Conservation (phyloP, 257 asterid genomes). For the Solanum virginianum region DNA sequence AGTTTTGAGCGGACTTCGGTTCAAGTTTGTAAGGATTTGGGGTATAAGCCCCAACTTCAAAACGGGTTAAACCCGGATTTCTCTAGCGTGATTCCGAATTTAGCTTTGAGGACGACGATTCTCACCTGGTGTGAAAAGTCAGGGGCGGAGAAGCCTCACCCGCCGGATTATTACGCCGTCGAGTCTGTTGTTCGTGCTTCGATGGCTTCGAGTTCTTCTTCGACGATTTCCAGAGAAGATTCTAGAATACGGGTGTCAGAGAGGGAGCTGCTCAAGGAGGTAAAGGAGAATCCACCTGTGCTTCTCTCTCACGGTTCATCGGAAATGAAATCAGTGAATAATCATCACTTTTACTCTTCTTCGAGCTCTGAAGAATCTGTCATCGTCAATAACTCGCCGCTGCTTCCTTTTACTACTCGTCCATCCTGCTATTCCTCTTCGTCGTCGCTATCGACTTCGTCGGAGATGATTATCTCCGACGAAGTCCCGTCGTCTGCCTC, state of each 20-base stretch:
- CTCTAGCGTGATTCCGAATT: conserved; percentile 53
- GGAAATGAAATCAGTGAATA: conserved; percentile 29
- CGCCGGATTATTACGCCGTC: conserved; percentile 35
- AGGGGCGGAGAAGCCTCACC: conserved; percentile 35
- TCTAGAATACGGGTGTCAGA: conserved; percentile 28
- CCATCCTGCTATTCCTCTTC: conserved; percentile 65
- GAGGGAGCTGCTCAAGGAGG: conserved; percentile 33
- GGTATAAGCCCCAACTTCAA: conserved; percentile 43
- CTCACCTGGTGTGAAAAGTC: conserved; percentile 51
- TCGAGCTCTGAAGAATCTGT: conserved; percentile 91
- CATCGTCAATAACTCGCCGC: conserved; percentile 54
- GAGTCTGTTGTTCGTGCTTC: conserved; percentile 29
- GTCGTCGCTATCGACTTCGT: conserved; percentile 63
- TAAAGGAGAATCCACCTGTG: conserved; percentile 32
- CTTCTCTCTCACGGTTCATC: conserved; percentile 39
- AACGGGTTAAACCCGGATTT: conserved; percentile 63
- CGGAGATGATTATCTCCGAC: conserved; percentile 31
- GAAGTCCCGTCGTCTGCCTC: conserved; percentile 17
- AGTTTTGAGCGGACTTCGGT: conserved; percentile 64
- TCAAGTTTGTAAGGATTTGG: conserved; percentile 43
- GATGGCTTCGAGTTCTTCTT: conserved; percentile 1
- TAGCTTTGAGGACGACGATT: conserved; percentile 57
- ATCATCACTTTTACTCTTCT: conserved; percentile 18
- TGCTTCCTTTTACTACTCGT: conserved; percentile 52
- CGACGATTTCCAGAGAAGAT: not conserved